phyloP scores from a whole-genome alignment of 768 basidiomycete genomes.

The Phaeotremella skinneri region DNA sequence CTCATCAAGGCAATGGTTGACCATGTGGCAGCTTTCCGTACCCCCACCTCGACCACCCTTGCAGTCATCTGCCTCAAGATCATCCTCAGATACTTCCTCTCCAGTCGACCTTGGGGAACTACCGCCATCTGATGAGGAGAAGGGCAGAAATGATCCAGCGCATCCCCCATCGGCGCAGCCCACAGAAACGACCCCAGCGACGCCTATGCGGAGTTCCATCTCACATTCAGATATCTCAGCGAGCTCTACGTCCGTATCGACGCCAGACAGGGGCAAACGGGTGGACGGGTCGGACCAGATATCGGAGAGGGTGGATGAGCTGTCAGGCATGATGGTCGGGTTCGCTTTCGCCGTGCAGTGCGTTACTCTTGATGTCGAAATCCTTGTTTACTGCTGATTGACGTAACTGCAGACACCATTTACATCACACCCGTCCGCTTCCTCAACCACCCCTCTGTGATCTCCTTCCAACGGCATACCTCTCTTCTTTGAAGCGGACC shows the following conservation, averaged over 20 bases:
- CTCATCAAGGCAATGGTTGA: not conserved
- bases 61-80: not conserved
- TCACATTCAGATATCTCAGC: not conserved
- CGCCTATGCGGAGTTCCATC: not conserved
- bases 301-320: conserved; percentile 36
- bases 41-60: not conserved
- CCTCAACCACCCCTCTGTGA: conserved; percentile 48
- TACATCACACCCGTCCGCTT: conserved; percentile 39
- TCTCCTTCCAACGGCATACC: conserved; percentile 45
- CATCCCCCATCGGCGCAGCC: not conserved
- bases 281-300: conserved; percentile 16
- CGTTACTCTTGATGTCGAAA: conserved; percentile 7
- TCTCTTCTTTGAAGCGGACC: conserved; percentile 45
- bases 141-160: not conserved
- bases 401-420: conserved; percentile 40
- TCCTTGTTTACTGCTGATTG: not conserved
- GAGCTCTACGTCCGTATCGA: not conserved
- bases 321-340: conserved; percentile 40
- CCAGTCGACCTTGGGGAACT: conserved; percentile 16
- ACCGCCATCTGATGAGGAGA: not conserved
- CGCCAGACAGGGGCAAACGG: not conserved
- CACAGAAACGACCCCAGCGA: no score
- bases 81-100: conserved; percentile 3
- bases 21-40: not conserved
- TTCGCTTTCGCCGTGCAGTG: conserved; percentile 51